Evolutionary conservation across 768 basidiomycete genomes (phyloP).

Genomic region (Trametes villosa): DNA sequence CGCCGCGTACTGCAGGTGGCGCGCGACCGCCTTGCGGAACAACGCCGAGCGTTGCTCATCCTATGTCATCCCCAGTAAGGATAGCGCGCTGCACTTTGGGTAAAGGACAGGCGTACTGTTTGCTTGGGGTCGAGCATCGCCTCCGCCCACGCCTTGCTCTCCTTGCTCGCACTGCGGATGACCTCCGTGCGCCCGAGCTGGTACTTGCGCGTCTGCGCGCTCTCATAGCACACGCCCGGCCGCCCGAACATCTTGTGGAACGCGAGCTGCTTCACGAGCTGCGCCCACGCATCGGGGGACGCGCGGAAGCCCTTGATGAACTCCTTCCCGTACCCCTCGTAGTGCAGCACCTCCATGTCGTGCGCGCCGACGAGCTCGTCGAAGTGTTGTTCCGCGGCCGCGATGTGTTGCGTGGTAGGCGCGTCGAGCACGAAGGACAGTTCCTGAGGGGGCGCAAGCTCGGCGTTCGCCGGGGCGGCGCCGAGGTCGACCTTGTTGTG

Average conservation of each 20-base stretch:
- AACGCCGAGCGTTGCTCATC: constrained; percentile 62
- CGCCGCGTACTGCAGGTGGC: constrained; percentile 84
- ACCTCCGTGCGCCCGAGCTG: constrained; percentile 93
- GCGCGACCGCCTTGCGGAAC: constrained; percentile 74
- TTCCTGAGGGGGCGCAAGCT: constrained; percentile 65
- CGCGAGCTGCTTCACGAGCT: constrained; percentile 95
- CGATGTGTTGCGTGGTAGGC: constrained; percentile 54
- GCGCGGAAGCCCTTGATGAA: constrained; percentile 80
- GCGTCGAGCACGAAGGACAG: constrained; percentile 71
- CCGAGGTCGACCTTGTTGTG: constrained; percentile 79
- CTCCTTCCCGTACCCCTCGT: constrained; percentile 74
- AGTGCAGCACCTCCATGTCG: constrained; percentile 58
- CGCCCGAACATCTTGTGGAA: constrained; percentile 84
- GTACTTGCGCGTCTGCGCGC: constrained; percentile 92
- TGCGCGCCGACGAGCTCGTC: constrained; percentile 77
- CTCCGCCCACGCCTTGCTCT: constrained; percentile 85
- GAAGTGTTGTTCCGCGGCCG: constrained; percentile 66
- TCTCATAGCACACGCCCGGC: constrained; percentile 89
- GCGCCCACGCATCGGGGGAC: constrained; percentile 94
- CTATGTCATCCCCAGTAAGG: constrained; percentile 35
- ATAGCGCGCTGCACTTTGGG: neutral
- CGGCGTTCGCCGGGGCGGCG: constrained; percentile 42
- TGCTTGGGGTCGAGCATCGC: constrained; percentile 74
- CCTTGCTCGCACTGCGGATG: constrained; percentile 81
- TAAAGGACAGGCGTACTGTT: constrained; percentile 46